phyloP scores from a whole-genome alignment of 768 basidiomycete species.

The Fistulinella prunicolor region DNA sequence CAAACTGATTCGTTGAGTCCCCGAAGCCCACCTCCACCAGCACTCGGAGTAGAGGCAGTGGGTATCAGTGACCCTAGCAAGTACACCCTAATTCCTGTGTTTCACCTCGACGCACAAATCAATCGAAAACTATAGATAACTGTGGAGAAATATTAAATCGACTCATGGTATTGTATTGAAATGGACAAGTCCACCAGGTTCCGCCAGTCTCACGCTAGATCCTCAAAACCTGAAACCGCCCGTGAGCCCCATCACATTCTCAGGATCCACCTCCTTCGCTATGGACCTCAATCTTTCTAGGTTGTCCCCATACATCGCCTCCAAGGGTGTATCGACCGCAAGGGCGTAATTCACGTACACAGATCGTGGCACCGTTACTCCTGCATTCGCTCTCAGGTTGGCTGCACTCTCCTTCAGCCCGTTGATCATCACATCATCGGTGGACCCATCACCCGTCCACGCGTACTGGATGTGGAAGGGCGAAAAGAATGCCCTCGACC shows the following conservation, averaged over 20 bases:
- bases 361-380: conserved; percentile 40
- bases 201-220: no score
- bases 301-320: conserved; percentile 50
- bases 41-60: no score
- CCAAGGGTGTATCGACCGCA: conserved; percentile 47
- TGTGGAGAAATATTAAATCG: no score
- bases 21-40: no score
- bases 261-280: conserved; percentile 50
- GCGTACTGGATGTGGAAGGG: conserved; percentile 49
- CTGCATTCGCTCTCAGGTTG: conserved; percentile 40
- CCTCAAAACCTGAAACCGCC: conserved; percentile 60
- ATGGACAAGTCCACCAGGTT: no score
- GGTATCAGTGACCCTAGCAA: no score
- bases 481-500: conserved; percentile 36
- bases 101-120: no score
- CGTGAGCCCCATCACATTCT: conserved; percentile 61
- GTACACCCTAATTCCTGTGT: no score
- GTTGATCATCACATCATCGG: conserved; percentile 40
- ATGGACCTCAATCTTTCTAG: conserved; percentile 39
- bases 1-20: no score
- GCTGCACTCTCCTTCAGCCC: conserved; percentile 40
- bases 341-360: conserved; percentile 64
- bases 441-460: conserved; percentile 37
- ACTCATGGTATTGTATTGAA: no score
- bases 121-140: no score